Conservation (phyloP, 2,329 filamentous ascomycete species). For the Seiridium unicorne region DNA sequence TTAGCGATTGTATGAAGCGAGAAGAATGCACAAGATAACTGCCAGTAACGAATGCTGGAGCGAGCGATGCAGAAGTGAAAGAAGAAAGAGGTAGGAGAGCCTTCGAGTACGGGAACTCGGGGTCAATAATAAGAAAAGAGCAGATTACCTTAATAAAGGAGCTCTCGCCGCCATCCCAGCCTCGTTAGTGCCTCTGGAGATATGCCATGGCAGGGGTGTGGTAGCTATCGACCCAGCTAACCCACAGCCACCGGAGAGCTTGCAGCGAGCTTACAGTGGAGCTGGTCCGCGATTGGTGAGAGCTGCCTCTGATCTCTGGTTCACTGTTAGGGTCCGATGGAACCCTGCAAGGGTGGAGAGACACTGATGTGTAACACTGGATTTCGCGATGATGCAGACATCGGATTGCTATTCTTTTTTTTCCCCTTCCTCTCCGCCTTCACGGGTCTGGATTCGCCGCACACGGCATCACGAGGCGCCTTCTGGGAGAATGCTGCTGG, state of each 20-base stretch:
- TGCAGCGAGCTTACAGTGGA: background rate
- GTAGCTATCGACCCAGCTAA: background rate
- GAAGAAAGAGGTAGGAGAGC: background rate
- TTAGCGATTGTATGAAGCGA: background rate
- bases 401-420: background rate
- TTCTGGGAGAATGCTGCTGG: background rate
- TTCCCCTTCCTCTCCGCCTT: background rate
- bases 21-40: background rate
- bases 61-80: slow-evolving; percentile 5
- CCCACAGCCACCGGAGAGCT: slow-evolving; percentile 3
- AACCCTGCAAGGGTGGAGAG: background rate
- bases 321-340: background rate
- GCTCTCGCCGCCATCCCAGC: slow-evolving; percentile 7
- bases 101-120: background rate
- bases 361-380: background rate
- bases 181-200: slow-evolving; percentile 6
- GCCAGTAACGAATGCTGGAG: slow-evolving; percentile 2
- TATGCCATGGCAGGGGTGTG: background rate
- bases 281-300: background rate
- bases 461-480: background rate
- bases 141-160: slow-evolving; percentile 4
- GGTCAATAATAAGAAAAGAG: slow-evolving; percentile 4
- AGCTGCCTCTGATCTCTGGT: background rate
- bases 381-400: background rate
- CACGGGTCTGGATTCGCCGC: background rate